Evolutionary conservation across 1,284 basidiomycete species (phyloP), one percentile per base, ranked within the genome.

Genomic region (Apiotrichum mycotoxinovorans): DNA sequence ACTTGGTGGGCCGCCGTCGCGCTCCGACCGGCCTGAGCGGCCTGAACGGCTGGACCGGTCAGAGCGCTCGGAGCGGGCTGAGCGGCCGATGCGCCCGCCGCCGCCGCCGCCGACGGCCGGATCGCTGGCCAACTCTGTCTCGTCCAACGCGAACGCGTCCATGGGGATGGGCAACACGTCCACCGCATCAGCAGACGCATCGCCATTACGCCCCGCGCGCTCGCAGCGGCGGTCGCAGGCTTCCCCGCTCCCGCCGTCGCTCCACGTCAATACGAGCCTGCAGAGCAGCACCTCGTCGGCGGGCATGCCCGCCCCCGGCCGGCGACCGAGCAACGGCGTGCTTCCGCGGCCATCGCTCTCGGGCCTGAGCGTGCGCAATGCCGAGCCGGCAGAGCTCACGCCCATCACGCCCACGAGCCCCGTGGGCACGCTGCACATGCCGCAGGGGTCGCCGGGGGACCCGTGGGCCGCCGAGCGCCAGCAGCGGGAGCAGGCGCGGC

Each of bases 381-480:
- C 8, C 17, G 11, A 17, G 17, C 55, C 15, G 58, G 57, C 35
- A 2, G 15, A 25, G 42, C 46, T 20, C 34, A 27, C 7, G 47
- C 43, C 20, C 7, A 44, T 20, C 17, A 42, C 40, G 8, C 54
- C 52, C 20, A 23, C 40, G n/a, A 34, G 41, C 4, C 51, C 51
- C 5, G 33, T 37, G 9, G 51, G n/a, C n/a, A n/a, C n/a, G n/a
- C n/a, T 14, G n/a, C 12, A n/a, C 38, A 20, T 10, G n/a, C 25
- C 30, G n/a, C 10, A 40, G 30, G 40, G 51, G 27, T 20, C 26
- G 15, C 22, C 26, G 17, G n/a, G 61, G 2, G 71, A 74, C 52
- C 71, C 69, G 3, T 75, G 73, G 54, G 73, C 70, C 3, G 67
- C 63, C 10, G 72, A 74, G 49, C 58, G 73, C 27, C 54, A 58